Conservation (phyloP, 306 rosid species). For the Pueraria montana region DNA sequence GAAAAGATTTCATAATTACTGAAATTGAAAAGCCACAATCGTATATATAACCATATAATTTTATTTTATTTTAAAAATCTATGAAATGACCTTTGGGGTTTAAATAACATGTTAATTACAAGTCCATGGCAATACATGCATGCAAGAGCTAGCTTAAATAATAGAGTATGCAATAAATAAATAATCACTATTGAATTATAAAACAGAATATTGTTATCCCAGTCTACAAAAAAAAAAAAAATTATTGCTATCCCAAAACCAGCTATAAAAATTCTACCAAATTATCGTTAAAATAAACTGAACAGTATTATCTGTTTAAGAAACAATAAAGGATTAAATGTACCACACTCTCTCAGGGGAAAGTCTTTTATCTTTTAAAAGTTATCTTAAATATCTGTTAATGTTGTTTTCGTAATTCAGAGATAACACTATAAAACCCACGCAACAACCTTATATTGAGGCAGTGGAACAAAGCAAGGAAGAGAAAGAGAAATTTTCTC, state of each 20-base stretch:
- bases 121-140: not conserved
- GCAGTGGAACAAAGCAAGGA: not conserved
- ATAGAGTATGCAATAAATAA: not conserved
- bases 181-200: not conserved
- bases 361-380: not conserved
- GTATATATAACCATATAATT: not conserved
- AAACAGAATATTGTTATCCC: not conserved
- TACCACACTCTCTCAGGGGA: not conserved
- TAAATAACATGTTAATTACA: not conserved
- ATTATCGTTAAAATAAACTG: not conserved
- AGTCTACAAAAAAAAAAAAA: no score
- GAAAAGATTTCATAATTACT: not conserved
- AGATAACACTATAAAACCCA: constrained; percentile 37
- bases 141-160: not conserved
- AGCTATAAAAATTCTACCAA: not conserved
- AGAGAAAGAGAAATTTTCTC: not conserved
- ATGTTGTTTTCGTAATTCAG: not conserved
- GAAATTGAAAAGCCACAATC: not conserved
- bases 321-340: not conserved
- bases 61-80: not conserved
- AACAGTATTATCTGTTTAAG: not conserved
- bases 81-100: not conserved
- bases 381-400: not conserved
- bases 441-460: not conserved
- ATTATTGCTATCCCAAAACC: not conserved